These are phyloP conservation scores for Aspergillus floridensis DNA, from an alignment of 2,329 filamentous ascomycete genomes.

Conservation along the genomic window DNA sequence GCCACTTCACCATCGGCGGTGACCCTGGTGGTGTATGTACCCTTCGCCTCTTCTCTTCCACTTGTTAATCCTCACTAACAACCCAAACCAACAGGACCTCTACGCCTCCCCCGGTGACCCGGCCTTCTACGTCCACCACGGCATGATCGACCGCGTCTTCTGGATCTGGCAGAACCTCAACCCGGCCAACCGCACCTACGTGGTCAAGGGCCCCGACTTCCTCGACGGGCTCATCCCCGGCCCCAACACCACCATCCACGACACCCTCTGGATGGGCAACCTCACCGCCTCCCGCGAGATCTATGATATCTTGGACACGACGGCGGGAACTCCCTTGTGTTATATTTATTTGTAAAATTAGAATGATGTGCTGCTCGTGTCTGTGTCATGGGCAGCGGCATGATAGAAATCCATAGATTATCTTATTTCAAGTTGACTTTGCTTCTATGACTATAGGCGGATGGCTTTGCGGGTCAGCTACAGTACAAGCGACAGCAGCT, in stretches of 20 bases:
- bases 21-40: conserved; percentile 37
- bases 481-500: too few species aligned
- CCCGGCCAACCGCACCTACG: conserved; percentile 6
- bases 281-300: conserved; percentile 3
- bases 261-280: neutral
- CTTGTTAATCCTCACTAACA: neutral
- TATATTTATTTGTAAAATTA: conserved; percentile 2
- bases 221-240: neutral
- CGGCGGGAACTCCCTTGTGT: conserved; percentile 1
- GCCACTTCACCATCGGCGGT: conserved; percentile 48
- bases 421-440: neutral
- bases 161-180: conserved; percentile 17
- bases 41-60: neutral
- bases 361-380: neutral
- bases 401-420: neutral
- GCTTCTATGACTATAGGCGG: neutral
- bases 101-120: conserved; percentile 17
- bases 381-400: neutral
- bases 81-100: conserved; percentile 4
- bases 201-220: conserved; percentile 6
- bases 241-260: conserved; percentile 4
- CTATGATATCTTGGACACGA: conserved; percentile 2
- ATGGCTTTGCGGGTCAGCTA: neutral
- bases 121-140: conserved; percentile 14
- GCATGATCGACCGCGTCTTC: conserved; percentile 14